Percentiles rank a stretch among this genome's conserved stretches.
Conservation (phyloP, 2,329 filamentous ascomycete genomes). For the Botrytis hyacinthi region DNA sequence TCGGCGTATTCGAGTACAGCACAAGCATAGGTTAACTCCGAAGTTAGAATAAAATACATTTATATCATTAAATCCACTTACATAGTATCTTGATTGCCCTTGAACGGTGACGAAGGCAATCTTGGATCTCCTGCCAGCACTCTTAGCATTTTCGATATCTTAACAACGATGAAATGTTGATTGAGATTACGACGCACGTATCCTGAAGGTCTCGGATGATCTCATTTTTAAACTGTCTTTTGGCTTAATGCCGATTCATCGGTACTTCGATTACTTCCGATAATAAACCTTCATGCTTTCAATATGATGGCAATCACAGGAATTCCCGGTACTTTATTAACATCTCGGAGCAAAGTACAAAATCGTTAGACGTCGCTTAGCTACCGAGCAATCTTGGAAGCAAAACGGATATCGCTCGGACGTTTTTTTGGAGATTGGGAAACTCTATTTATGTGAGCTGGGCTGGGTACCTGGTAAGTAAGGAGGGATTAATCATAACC, state of each 20-base stretch:
- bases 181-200: not conserved
- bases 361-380: not conserved
- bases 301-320: not conserved
- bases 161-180: not conserved
- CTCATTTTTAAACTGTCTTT: not conserved
- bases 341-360: not conserved
- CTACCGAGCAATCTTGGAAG: not conserved
- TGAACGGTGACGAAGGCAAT: not conserved
- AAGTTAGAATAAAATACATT: not conserved
- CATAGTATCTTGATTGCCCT: not conserved
- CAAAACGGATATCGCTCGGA: not conserved
- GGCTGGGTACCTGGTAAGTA: not conserved
- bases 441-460: not conserved
- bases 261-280: not conserved
- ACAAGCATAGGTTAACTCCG: not conserved
- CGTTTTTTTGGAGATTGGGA: not conserved
- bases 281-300: not conserved
- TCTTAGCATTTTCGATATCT: not conserved
- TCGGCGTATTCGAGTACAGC: not conserved
- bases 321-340: not conserved
- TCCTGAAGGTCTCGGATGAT: not conserved
- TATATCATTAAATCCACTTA: not conserved
- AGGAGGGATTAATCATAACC: not conserved
- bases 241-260: not conserved
- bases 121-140: not conserved